A percentile compares a stretch with the other conserved stretches of the same genome.
phyloP scores from a whole-genome alignment of 495 filamentous ascomycete species.

The Penicillium roqueforti region DNA sequence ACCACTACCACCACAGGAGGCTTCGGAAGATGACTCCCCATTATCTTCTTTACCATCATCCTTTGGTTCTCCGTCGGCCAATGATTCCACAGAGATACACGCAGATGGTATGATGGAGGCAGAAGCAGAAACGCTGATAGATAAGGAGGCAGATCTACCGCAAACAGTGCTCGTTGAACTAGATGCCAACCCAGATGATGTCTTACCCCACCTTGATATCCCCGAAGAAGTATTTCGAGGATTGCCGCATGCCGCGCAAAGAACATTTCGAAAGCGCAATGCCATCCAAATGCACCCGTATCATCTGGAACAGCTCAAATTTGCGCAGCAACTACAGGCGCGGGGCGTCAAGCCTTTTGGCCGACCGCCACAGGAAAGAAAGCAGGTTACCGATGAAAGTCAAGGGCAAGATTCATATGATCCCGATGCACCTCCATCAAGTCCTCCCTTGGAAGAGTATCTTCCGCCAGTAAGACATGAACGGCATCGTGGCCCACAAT shows the following conservation, averaged over 20 bases:
- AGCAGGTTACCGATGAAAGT: constrained; percentile 49
- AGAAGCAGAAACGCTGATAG: neutral
- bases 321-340: constrained; percentile 53
- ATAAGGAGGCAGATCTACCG: neutral
- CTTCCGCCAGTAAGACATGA: constrained; percentile 12
- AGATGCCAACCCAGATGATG: constrained; percentile 14
- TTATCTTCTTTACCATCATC: constrained; percentile 43
- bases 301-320: constrained; percentile 59
- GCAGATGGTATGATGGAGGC: neutral
- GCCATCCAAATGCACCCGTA: constrained; percentile 75
- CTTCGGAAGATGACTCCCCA: constrained; percentile 33
- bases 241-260: constrained; percentile 29
- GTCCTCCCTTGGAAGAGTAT: constrained; percentile 29
- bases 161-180: neutral
- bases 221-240: constrained; percentile 31
- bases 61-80: constrained; percentile 12
- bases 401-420: constrained; percentile 40
- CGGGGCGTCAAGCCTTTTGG: constrained; percentile 48
- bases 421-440: constrained; percentile 28
- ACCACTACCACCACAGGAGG: neutral
- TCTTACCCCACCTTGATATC: constrained; percentile 26
- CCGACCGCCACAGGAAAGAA: constrained; percentile 11
- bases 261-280: constrained; percentile 61
- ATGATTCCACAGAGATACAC: neutral
- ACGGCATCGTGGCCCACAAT: constrained; percentile 6